Evolutionary conservation across 2,329 filamentous ascomycete species (phyloP), one percentile per base, ranked within the genome.

Genomic region (Alternaria ventricosa): DNA sequence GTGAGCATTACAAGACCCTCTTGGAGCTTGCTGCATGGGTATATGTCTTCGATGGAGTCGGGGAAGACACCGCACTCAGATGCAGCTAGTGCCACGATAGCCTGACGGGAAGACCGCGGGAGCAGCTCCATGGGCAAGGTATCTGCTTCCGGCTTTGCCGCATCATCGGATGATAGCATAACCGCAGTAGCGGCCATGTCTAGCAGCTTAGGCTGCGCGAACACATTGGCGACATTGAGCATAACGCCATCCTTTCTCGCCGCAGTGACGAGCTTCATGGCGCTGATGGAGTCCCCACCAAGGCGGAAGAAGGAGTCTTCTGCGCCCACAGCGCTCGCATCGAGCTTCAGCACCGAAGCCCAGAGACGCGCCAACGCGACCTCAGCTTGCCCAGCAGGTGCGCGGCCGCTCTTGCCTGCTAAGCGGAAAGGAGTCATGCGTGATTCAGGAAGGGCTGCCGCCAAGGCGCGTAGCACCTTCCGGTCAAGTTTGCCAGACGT

Each of bases 291-390:
- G 61, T 84, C 83, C 25, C 83, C 83, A 27, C 83, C 83, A 4
- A 83, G 72, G 1, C 79, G 77, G 65, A 84, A 84, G 70, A 85
- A 85, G 54, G 78, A 83, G 50, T 84, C 82, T 54, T 83, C 80
- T 1, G 76, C 76, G 8, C 79, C 80, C 30, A 84, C 77, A 20
- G 79, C 78, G 6, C 77, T 76, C 4, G 75, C 58, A 8, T 74
- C 74, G 23, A 83, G 73, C 11, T 78, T 76, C 7, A 84, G 64
- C 10, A 80, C 78, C 5, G 75, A 69, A 11, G 78, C 78, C 81
- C 83, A 84, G 1, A 84, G 65, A 1, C 65, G 58, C 4, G 75
- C 73, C 20, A 78, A 60, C 1, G 63, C 64, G 5, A 57, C 64
- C 60, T 78, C 75, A 0, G 62, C 60, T 33, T 54, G 63, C 0